These are phyloP conservation scores for Cladochytrium replicatum DNA, from an alignment of 192 early-diverging fungal species.

Conservation along the genomic window DNA sequence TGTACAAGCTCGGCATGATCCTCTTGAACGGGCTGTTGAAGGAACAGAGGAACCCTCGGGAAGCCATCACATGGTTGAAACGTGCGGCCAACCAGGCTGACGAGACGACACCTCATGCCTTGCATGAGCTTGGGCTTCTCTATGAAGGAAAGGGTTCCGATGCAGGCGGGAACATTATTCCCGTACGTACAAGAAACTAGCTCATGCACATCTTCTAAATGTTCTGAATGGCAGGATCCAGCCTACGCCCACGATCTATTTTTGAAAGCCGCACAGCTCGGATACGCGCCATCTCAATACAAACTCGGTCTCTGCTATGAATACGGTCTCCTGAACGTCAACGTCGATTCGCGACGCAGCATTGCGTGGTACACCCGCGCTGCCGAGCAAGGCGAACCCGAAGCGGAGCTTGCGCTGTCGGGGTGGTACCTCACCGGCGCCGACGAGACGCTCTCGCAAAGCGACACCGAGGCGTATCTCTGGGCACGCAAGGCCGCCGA, in stretches of 20 bases:
- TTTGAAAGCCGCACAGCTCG: conserved; percentile 83
- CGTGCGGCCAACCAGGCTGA: conserved; percentile 85
- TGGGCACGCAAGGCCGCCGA: conserved; percentile 97
- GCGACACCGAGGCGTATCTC: conserved; percentile 89
- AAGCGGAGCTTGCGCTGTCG: conserved; percentile 86
- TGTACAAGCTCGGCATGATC: conserved; percentile 96
- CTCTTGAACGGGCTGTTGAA: conserved; percentile 75
- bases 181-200: conserved; percentile 15
- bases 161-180: conserved; percentile 25
- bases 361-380: conserved; percentile 95
- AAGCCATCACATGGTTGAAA: conserved; percentile 92
- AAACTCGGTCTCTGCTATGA: conserved; percentile 88
- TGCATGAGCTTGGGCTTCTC: conserved; percentile 84
- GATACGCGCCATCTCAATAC: conserved; percentile 88
- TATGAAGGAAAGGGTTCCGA: conserved; percentile 61
- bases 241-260: conserved; percentile 85
- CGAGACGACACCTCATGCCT: conserved; percentile 78
- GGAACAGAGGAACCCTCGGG: conserved; percentile 67
- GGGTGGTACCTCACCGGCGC: conserved; percentile 98
- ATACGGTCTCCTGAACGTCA: conserved; percentile 81
- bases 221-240: conserved; percentile 50
- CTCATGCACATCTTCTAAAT: conserved; percentile 5
- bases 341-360: conserved; percentile 75
- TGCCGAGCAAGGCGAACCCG: conserved; percentile 81
- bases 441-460: conserved; percentile 73